Base-by-base conservation (phyloP, 148 eudicot species). In the Dysphania ambrosioides region DNA sequence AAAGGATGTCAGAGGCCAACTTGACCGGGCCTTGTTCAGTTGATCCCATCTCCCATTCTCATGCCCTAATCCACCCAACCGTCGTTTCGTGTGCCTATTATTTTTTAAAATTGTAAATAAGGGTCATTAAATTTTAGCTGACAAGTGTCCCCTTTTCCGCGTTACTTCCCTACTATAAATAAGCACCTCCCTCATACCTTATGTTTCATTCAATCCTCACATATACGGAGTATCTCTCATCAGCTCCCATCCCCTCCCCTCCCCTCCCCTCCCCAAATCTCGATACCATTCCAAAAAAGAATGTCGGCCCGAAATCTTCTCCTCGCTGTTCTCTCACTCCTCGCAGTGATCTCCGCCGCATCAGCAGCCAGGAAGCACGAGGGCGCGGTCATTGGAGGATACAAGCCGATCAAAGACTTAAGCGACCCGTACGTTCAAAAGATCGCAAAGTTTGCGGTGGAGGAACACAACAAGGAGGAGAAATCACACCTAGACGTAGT, bases 361-460 rank as follows among this genome's bases (percentile, higher is more conserved):
- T 3, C 42, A 10, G 73, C 68, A 2, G 41, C 10, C 41, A 7
- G 41, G 0, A 30, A 31, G 2, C 59, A 35, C 3, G 23, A 35
- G 8, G 36, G 49, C 26, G 9, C 53, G 13, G 8, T 47, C n/a
- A 15, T 64, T 11, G 78, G 75, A 35, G 83, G 86, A 0, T 83
- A 77, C 77, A 32, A 19, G 4, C 77, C 78, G 9, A 84, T 84
- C 30, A 30, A 62, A 35, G 68, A 87, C 81, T 60, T 72, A 18
- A 81, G 73, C 0, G 81, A 79, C n/a, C 77, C 82, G 9, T 31
- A 76, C 8, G 77, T 87, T 10, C 32, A 75, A 6, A 81, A 80
- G 1, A 69, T 82, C 40, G 89, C 81, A 2, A 68, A 84, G 47
- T 87, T 78, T 40, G 89, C 89, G 0, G 76, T 87, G 4, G 10